Percentiles rank a stretch among this genome's conserved stretches.
Conservation (phyloP, 2,329 filamentous ascomycete species). For the Cladophialophora yegresii region DNA sequence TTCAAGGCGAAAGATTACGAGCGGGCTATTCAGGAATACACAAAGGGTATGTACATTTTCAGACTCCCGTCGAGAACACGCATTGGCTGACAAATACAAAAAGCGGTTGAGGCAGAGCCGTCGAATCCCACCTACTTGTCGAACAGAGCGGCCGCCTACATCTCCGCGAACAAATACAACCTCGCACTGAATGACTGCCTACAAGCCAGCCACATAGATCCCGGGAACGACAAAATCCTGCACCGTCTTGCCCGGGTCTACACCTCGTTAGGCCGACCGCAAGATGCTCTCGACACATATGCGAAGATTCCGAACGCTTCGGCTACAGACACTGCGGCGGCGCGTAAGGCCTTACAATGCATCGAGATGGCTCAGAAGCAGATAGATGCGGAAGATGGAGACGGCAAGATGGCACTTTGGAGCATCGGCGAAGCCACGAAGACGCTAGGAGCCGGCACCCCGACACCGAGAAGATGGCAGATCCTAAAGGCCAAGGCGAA, state of each 20-base stretch:
- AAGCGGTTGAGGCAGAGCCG: slow-evolving; percentile 86
- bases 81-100: slow-evolving; percentile 32
- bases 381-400: slow-evolving; percentile 69
- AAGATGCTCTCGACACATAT: slow-evolving; percentile 83
- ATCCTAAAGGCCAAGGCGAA: slow-evolving; percentile 89
- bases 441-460: slow-evolving; percentile 71
- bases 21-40: slow-evolving; percentile 88
- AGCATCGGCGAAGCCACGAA: slow-evolving; percentile 88
- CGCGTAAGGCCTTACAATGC: slow-evolving; percentile 69
- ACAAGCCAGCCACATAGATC: slow-evolving; percentile 77
- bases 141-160: slow-evolving; percentile 92
- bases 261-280: slow-evolving; percentile 79
- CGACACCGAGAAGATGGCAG: slow-evolving; percentile 88
- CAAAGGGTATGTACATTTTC: slow-evolving; percentile 67
- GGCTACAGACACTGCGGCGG: slow-evolving; percentile 80
- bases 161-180: slow-evolving; percentile 77
- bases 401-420: slow-evolving; percentile 85
- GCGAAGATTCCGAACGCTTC: slow-evolving; percentile 73
- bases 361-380: slow-evolving; percentile 77
- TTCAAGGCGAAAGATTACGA: slow-evolving; percentile 93
- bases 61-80: slow-evolving; percentile 11
- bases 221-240: slow-evolving; percentile 82
- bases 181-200: slow-evolving; percentile 85
- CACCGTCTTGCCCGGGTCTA: slow-evolving; percentile 87
- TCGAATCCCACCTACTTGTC: slow-evolving; percentile 85